phyloP scores from a whole-genome alignment of 257 asterid species.

The Mentha longifolia region DNA sequence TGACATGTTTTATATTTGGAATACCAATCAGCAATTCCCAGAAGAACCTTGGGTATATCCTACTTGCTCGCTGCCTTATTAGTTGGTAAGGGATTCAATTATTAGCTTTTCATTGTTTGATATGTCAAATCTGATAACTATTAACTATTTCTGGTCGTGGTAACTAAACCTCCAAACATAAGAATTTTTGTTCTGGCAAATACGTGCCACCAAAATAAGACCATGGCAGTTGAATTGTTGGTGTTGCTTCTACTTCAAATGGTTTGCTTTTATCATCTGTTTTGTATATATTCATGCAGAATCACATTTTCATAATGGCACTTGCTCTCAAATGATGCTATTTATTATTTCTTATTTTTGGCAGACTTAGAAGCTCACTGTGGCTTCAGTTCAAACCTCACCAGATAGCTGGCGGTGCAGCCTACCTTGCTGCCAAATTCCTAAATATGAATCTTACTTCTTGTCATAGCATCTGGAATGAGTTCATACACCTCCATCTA shows the following conservation, averaged over 20 bases:
- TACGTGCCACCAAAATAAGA: constrained; percentile 32
- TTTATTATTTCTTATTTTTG: constrained; percentile 25
- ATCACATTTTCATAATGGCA: neutral
- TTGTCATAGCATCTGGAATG: constrained; percentile 69
- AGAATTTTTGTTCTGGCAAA: constrained; percentile 33
- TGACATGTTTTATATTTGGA: constrained; percentile 56
- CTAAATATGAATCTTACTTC: constrained; percentile 82
- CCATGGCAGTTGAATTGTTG: constrained; percentile 37
- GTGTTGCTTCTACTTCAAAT: constrained; percentile 40
- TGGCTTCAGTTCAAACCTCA: constrained; percentile 99
- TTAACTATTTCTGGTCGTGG: neutral
- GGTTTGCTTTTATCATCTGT: constrained; percentile 39
- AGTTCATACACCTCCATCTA: constrained; percentile 81
- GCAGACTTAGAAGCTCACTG: constrained; percentile 89
- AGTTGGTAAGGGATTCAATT: constrained; percentile 84
- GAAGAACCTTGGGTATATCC: constrained; percentile 81
- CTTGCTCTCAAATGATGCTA: constrained; percentile 12
- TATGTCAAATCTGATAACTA: constrained; percentile 13
- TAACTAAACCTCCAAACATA: neutral
- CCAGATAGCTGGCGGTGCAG: constrained; percentile 99
- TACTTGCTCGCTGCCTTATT: constrained; percentile 76
- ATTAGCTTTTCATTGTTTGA: constrained; percentile 39
- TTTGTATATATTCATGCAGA: neutral
- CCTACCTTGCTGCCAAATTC: constrained; percentile 89
- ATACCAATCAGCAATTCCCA: constrained; percentile 68